phyloP scores from a whole-genome alignment of 108 stramenopile genomes.

The Seminavis robusta region DNA sequence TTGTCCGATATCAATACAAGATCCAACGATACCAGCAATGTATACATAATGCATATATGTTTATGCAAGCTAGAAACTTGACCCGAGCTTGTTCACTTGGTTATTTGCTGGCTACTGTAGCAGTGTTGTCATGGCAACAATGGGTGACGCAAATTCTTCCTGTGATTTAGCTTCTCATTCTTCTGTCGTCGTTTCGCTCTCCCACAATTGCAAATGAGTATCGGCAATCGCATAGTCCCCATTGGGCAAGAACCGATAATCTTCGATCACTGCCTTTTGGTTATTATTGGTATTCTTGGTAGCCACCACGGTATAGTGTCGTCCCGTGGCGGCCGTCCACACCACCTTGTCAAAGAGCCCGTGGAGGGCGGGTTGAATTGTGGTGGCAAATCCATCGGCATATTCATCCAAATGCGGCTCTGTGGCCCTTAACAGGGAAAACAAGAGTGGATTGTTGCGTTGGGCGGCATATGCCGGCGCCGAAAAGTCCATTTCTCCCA shows the following conservation, averaged over 20 bases:
- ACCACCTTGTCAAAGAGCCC: slow-evolving; percentile 27
- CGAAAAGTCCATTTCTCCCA: slow-evolving; percentile 86
- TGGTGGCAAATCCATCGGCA: slow-evolving; percentile 40
- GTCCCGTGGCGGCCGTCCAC: slow-evolving; percentile 65
- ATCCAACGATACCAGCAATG: too few relatives aligned
- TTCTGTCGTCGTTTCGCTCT: too few relatives aligned
- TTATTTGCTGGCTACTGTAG: too few relatives aligned
- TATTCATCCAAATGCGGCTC: slow-evolving; percentile 83
- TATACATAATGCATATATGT: too few relatives aligned
- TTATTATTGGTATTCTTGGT: slow-evolving; percentile 32
- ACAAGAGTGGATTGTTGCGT: slow-evolving; percentile 67
- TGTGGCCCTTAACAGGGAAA: slow-evolving; percentile 66
- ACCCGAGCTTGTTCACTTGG: too few relatives aligned
- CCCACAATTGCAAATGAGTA: slow-evolving; percentile 75
- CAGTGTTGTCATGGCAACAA: too few relatives aligned
- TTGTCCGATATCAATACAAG: too few relatives aligned
- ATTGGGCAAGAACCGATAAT: slow-evolving; percentile 54
- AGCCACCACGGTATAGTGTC: slow-evolving; percentile 82
- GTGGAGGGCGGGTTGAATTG: slow-evolving; percentile 37
- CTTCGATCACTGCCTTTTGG: slow-evolving; percentile 24
- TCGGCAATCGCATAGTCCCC: slow-evolving; percentile 69
- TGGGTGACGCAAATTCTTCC: too few relatives aligned
- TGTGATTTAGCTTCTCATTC: too few relatives aligned
- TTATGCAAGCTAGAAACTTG: too few relatives aligned
- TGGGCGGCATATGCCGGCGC: slow-evolving; percentile 73